Evolutionary conservation across 345 rosid genomes (phyloP), one percentile per base, ranked within the genome.

Genomic region (Arabidopsis arenosa): DNA sequence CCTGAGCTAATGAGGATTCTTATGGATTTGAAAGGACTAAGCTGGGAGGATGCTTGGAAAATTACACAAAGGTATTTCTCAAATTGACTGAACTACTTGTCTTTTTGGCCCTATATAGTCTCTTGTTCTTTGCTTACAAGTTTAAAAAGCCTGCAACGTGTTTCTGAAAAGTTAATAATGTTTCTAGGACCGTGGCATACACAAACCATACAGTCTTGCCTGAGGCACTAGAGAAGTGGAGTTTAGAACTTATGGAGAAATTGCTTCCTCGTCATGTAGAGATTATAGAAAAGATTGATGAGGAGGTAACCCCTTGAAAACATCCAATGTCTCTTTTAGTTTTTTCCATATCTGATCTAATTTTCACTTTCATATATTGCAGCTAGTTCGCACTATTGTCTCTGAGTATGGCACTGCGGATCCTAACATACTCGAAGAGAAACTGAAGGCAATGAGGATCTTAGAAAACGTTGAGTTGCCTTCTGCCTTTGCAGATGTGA

Each of bases 171-270:
- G 39, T 51, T 60, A 8, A 32, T 49, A 68, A 53, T 61, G 13
- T 58, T 74, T 44, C 23, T 61, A 90, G 96, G 78, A 90, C 96
- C 78, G 79, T 84, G 83, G 96, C 96, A 48, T 90, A 90, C 82
- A 90, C 96, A 61, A 90, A 90, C 83, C 96, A 90, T 66, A 90
- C 96, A 55, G 93, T 90, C 58, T 75, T 90, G 74, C 96, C 96
- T 7, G 96, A 90, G 84, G 96, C 96, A 28, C 65, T 88, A 82
- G 96, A 90, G 87, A 90, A 90, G 80, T 90, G 96, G 96, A 90
- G 93, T 76, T 81, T 90, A 60, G 96, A 87, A 71, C 91, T 90
- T 45, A 83, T 88, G 96, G 84, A 84, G 82, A 86, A 88, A 72
- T 53, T 90, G 79, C 82, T 90, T 23, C 96, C 96, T 66, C 89